These are phyloP conservation scores for Haplographium delicatum DNA, from an alignment of 495 filamentous ascomycete species.

Conservation along the genomic window DNA sequence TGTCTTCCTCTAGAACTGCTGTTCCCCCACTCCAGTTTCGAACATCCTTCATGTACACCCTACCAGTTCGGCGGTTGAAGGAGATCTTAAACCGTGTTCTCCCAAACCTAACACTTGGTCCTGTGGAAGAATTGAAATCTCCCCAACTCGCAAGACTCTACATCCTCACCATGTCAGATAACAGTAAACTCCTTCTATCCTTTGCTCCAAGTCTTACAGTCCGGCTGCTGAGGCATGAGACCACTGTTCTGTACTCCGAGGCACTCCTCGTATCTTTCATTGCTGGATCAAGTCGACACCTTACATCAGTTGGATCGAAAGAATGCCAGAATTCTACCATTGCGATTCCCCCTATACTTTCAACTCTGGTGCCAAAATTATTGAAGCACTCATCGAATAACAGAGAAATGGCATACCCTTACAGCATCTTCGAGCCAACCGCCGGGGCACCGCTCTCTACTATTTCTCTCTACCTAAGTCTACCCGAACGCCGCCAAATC, in stretches of 20 bases:
- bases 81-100: conserved; percentile 21
- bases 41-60: conserved; percentile 23
- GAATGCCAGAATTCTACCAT: neutral
- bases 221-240: conserved; percentile 54
- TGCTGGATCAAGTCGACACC: neutral
- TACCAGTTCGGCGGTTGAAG: conserved; percentile 22
- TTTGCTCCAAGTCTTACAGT: conserved; percentile 45
- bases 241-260: conserved; percentile 50
- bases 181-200: conserved; percentile 47
- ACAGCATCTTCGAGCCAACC: conserved; percentile 48
- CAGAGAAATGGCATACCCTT: conserved; percentile 41
- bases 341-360: neutral
- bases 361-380: conserved; percentile 20
- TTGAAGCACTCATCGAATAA: conserved; percentile 41
- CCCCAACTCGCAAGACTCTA: conserved; percentile 46
- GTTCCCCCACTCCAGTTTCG: conserved; percentile 12
- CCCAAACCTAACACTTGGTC: conserved; percentile 17
- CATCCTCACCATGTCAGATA: conserved; percentile 49
- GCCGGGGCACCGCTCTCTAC: conserved; percentile 31
- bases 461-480: conserved; percentile 18
- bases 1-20: conserved; percentile 18
- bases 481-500: conserved; percentile 13
- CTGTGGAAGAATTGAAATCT: conserved; percentile 19
- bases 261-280: conserved; percentile 31
- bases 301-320: neutral